A percentile compares a stretch with the other conserved stretches of the same genome.
Evolutionary conservation across 805 yeast species (phyloP).

Genomic region (Kuraishia molischiana): DNA sequence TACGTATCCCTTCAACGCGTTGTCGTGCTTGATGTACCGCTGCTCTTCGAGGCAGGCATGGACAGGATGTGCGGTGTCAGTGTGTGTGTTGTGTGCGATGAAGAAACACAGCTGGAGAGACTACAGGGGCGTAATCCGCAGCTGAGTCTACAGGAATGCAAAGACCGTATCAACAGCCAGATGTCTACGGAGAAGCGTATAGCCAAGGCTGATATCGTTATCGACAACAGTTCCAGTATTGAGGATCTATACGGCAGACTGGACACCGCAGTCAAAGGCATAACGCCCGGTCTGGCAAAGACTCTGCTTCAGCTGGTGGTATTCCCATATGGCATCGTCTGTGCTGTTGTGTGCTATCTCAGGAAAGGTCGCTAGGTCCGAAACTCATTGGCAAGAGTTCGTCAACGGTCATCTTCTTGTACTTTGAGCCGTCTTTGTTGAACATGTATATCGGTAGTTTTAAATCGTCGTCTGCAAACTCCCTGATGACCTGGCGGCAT

Average conservation of each 20-base stretch:
- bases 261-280: conserved; percentile 23
- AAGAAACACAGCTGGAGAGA: conserved; percentile 50
- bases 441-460: conserved; percentile 60
- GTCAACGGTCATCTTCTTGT: conserved; percentile 35
- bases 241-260: conserved; percentile 33
- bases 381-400: conserved; percentile 77
- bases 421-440: conserved; percentile 37
- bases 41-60: conserved; percentile 73
- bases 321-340: conserved; percentile 11
- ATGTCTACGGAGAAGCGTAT: conserved; percentile 54
- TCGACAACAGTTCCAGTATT: conserved; percentile 49
- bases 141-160: conserved; percentile 55
- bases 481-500: conserved; percentile 84
- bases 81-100: conserved; percentile 56
- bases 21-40: conserved; percentile 82
- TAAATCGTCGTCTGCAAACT: conserved; percentile 42
- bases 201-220: conserved; percentile 49
- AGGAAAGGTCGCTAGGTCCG: conserved; percentile 42
- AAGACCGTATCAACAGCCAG: conserved; percentile 66
- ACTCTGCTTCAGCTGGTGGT: conserved; percentile 7
- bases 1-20: conserved; percentile 50
- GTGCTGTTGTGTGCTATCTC: conserved; percentile 3
- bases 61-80: conserved; percentile 62
- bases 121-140: conserved; percentile 59
- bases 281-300: conserved; percentile 25